Base-by-base conservation (phyloP, 352 stramenopile genomes). In the Ochromonadaceae sp. region DNA sequence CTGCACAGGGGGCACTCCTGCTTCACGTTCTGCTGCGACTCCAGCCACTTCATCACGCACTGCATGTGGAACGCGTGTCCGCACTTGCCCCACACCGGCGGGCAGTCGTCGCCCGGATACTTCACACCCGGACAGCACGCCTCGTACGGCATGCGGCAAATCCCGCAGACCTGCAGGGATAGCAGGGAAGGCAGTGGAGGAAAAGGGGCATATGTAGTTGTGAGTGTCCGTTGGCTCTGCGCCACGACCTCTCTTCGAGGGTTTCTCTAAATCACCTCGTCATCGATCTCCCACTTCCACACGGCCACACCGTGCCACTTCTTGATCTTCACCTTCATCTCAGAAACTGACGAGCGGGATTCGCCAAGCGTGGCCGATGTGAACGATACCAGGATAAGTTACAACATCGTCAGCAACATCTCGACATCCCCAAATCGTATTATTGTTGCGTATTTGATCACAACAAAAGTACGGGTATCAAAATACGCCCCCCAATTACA, bases 61-160 rank as follows among this genome's bases (percentile, higher is more conserved):
- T 91, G 82, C 81, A 90, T 90, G 70, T 90, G 84, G 59, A 91
- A 87, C 50, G 81, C 82, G 68, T 90, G 82, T 53, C 86, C 87
- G 69, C 82, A 90, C 9, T 72, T 73, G 28, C 82, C 82, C 81
- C 81, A 91, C 14, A 89, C 84, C 76, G 56, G 67, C 28, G 69
- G 61, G 36, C 58, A 73, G 44, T 70, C 63, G 38, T 74, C 63
- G 15, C 59, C 60, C 20, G 38, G 58, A 32, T 55, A 53, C 31
- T 35, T 58, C 78, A 79, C 78, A 68, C 82, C 82, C 10, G 82
- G 81, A 49, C 82, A 90, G 39, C 79, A 73, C 2, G 68, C 68
- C 26, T 73, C 68, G 49, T 61, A 73, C 20, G 68, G 65, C 65
- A 72, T 73, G 40, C 68, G 66, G 46, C 57, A 65, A 40, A 65